Evolutionary conservation across 352 stramenopile genomes (phyloP).

Genomic region (Pythium folliculosum): DNA sequence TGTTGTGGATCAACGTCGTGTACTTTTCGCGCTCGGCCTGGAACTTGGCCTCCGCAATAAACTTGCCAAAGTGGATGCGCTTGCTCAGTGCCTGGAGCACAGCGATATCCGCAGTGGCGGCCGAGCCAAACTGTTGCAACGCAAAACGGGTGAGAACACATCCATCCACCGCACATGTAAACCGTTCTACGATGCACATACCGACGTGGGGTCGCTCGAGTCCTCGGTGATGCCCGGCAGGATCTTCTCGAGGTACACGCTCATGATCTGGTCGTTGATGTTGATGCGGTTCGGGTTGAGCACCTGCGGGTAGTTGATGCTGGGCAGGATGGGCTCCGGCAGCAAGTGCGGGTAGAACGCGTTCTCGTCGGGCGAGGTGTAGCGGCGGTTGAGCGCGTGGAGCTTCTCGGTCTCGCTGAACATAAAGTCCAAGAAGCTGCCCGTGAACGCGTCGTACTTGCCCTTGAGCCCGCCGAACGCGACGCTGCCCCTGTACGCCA

Average conservation of each 20-base stretch:
- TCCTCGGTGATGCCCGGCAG: slow-evolving; percentile 88
- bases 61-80: slow-evolving; percentile 98
- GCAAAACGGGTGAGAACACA: not conserved
- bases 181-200: no score
- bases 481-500: slow-evolving; percentile 50
- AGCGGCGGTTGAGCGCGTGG: slow-evolving; percentile 93
- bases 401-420: slow-evolving; percentile 96
- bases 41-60: slow-evolving; percentile 98
- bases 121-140: slow-evolving; percentile 69
- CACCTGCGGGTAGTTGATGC: slow-evolving; percentile 92
- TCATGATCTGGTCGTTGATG: slow-evolving; percentile 97
- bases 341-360: slow-evolving; percentile 96
- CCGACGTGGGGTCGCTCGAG: slow-evolving; percentile 88
- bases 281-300: slow-evolving; percentile 96
- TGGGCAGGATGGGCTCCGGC: slow-evolving; percentile 90
- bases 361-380: slow-evolving; percentile 98
- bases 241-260: slow-evolving; percentile 96
- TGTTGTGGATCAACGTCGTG: slow-evolving; percentile 89
- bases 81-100: slow-evolving; percentile 95
- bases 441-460: slow-evolving; percentile 85
- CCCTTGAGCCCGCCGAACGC: slow-evolving; percentile 79
- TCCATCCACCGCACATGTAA: no score
- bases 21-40: slow-evolving; percentile 90
- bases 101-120: slow-evolving; percentile 88
- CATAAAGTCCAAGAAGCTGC: slow-evolving; percentile 95